These are phyloP conservation scores for Coemansia asiatica DNA, from an alignment of 192 early-diverging fungal genomes.

Conservation along the genomic window DNA sequence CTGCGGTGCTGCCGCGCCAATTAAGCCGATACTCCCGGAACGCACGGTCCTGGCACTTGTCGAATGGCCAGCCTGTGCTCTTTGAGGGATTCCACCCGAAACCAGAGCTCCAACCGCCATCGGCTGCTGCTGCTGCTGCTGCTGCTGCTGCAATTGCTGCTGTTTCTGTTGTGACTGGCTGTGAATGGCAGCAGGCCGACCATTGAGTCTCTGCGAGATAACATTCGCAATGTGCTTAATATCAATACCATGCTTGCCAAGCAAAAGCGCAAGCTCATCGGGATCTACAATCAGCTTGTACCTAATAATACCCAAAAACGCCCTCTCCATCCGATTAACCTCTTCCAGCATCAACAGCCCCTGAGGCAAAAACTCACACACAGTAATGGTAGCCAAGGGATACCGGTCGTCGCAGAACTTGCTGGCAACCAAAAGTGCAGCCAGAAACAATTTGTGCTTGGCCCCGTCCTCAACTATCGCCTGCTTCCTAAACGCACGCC, in stretches of 20 bases:
- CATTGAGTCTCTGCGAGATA: constrained; percentile 25
- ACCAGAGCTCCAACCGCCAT: neutral
- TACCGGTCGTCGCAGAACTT: constrained; percentile 55
- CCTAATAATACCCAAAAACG: constrained; percentile 42
- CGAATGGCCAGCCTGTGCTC: constrained; percentile 44
- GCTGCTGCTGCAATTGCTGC: neutral
- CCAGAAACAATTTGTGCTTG: constrained; percentile 51
- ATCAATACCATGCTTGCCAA: constrained; percentile 48
- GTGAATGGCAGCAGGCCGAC: neutral
- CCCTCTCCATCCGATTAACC: constrained; percentile 48
- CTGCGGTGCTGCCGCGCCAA: constrained; percentile 6
- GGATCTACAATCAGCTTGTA: constrained; percentile 53
- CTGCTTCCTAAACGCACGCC: constrained; percentile 20
- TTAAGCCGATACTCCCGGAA: constrained; percentile 14
- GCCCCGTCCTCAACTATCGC: constrained; percentile 47
- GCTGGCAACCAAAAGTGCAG: constrained; percentile 47
- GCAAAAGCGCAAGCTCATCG: constrained; percentile 40
- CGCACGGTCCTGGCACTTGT: constrained; percentile 28
- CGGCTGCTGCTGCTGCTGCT: constrained; percentile 1
- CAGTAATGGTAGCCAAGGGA: constrained; percentile 34
- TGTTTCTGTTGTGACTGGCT: neutral
- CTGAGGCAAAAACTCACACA: constrained; percentile 43
- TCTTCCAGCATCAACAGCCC: constrained; percentile 32
- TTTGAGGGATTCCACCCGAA: constrained; percentile 16
- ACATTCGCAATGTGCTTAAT: constrained; percentile 37